Base-by-base conservation (phyloP, 2,329 filamentous ascomycete genomes). In the Clarireedia paspali region DNA sequence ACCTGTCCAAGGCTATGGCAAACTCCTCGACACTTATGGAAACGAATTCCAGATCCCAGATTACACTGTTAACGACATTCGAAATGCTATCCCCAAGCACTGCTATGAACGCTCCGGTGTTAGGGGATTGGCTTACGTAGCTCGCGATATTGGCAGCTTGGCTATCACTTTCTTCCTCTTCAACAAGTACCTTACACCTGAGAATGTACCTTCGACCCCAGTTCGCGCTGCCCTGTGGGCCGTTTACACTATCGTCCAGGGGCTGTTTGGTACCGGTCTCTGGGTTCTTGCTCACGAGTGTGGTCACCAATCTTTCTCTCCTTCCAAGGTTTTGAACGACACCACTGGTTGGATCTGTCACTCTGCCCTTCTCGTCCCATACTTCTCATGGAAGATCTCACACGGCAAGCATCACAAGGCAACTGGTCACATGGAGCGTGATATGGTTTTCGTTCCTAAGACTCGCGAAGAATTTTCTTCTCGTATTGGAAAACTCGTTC, bases 331-430 rank as follows among this genome's bases (percentile, higher is more conserved):
- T 10, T 74, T 96, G 70, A 97, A 97, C 77, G 91, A 97, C 74
- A 83, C 88, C 26, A 90, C 94, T 57, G 92, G 92, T 68, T 96
- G 89, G 89, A 73, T 96, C 70, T 83, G 89, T 66, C 92, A 97
- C 77, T 96, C 91, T 39, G 73, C 84, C 46, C 83, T 96, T 40
- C 79, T 96, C 56, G 92, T 99, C 49, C 94, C 94, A 23, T 99
- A 97, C 78, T 99, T 96, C 78, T 95, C 90, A 71, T 99, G 94
- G 94, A 95, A 99, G 78, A 91, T 97, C 75, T 96, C 91, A 64
- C 94, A 99, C 77, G 88, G 90, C 78, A 96, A 96, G 84, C 94
- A 99, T 79, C 94, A 99, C 88, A 97, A 97, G 82, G 91, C 91
- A 62, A 99, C 94, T 40, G 94, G 91, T 67, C 84, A 99, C 80